These are phyloP conservation scores for Peterozyma xylosa DNA, from an alignment of 805 yeast genomes.

Conservation along the genomic window DNA sequence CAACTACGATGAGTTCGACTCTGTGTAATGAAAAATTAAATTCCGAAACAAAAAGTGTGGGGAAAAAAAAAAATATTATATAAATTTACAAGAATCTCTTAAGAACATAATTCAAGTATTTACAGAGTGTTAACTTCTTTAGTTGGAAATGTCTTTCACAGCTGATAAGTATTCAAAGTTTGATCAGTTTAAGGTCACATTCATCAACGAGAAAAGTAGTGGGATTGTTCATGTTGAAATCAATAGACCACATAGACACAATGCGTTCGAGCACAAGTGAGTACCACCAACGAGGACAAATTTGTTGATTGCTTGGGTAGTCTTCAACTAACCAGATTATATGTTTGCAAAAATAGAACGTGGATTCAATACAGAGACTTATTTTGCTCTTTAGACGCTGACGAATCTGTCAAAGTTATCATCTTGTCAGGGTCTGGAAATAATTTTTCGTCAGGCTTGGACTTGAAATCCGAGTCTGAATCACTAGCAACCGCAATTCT, in stretches of 20 bases:
- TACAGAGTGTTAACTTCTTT: too few relatives aligned
- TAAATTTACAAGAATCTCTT: too few relatives aligned
- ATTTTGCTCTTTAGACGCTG: conserved; percentile 35
- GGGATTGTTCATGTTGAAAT: conserved; percentile 51
- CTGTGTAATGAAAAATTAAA: too few relatives aligned
- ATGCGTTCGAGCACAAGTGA: conserved; percentile 42
- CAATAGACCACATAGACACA: conserved; percentile 52
- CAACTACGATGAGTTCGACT: too few relatives aligned
- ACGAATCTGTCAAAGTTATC: conserved; percentile 40
- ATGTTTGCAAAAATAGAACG: conserved; percentile 21
- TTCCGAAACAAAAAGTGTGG: too few relatives aligned
- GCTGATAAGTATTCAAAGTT: conserved; percentile 8
- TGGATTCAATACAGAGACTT: conserved; percentile 52
- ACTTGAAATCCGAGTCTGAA: conserved; percentile 30
- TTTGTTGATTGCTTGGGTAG: background rate
- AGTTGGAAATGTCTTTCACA: too few relatives aligned
- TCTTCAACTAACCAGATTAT: background rate
- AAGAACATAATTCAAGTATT: too few relatives aligned
- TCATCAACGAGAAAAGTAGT: conserved; percentile 24
- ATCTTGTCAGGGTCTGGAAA: conserved; percentile 49
- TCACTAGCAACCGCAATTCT: conserved; percentile 9
- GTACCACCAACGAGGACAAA: conserved; percentile 3
- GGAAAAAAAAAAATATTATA: too few relatives aligned
- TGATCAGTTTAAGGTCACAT: conserved; percentile 27
- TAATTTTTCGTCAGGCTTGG: conserved; percentile 61